These are phyloP conservation scores for Glycine soja DNA, from an alignment of 306 rosid species.

Conservation along the genomic window DNA sequence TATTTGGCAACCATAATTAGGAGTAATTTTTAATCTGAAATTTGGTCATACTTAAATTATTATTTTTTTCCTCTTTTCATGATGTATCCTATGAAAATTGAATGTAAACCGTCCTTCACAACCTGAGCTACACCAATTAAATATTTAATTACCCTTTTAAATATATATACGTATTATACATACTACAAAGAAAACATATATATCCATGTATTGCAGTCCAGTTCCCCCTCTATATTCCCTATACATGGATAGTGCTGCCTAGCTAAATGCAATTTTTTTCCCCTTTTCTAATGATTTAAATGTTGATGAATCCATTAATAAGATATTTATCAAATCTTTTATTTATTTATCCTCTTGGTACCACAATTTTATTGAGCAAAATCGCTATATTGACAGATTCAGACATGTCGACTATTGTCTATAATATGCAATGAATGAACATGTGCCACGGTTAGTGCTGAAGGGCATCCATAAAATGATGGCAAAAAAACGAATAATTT, in stretches of 20 bases:
- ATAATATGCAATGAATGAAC: constrained; percentile 6
- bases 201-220: neutral
- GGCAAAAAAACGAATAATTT: neutral
- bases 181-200: neutral
- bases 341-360: neutral
- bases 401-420: neutral
- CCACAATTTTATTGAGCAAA: neutral
- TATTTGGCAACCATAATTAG: neutral
- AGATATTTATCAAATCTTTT: neutral
- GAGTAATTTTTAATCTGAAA: too few species aligned
- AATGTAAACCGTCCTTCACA: too few species aligned
- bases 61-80: too few species aligned
- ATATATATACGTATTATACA: too few species aligned
- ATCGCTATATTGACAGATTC: neutral
- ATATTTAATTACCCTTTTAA: too few species aligned
- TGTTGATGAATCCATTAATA: neutral
- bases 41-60: too few species aligned
- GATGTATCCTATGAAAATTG: too few species aligned
- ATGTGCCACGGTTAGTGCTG: constrained; percentile 10
- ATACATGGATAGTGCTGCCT: neutral
- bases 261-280: neutral
- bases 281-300: neutral
- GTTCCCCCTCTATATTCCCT: neutral
- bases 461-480: constrained; percentile 1
- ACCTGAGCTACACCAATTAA: too few species aligned